Evolutionary conservation across 1,284 basidiomycete species (phyloP).

Genomic region (Puccinia horiana): DNA sequence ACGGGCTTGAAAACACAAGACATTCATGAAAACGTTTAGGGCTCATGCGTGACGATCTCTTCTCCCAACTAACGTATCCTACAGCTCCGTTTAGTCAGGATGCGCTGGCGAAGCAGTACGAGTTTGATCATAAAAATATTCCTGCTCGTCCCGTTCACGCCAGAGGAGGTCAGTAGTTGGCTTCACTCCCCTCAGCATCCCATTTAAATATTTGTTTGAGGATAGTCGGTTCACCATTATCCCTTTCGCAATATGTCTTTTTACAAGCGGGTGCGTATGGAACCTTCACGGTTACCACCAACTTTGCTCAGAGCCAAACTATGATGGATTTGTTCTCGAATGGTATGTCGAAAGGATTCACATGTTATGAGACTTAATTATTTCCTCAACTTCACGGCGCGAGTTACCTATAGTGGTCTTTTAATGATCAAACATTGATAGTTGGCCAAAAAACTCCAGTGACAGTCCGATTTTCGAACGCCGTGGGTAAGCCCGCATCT

Average conservation of each 20-base stretch:
- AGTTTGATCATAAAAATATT: constrained; percentile 31
- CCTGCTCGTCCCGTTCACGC: constrained; percentile 29
- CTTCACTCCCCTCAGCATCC: not conserved
- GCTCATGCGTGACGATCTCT: not conserved
- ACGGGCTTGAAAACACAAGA: not conserved
- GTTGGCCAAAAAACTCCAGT: constrained; percentile 26
- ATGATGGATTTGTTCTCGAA: constrained; percentile 28
- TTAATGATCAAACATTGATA: not conserved
- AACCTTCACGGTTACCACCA: constrained; percentile 44
- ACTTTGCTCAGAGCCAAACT: constrained; percentile 41
- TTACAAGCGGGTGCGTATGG: constrained; percentile 31
- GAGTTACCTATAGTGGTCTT: not conserved
- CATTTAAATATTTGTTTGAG: not conserved
- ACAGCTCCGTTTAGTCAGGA: constrained; percentile 10
- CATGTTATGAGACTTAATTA: not conserved
- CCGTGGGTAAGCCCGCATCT: constrained; percentile 16
- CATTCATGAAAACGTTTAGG: not conserved
- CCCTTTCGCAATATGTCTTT: not conserved
- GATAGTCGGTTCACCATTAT: not conserved
- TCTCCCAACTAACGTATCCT: not conserved
- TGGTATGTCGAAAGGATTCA: constrained; percentile 3
- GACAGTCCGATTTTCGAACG: constrained; percentile 38
- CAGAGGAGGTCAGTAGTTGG: constrained; percentile 2
- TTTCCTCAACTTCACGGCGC: not conserved
- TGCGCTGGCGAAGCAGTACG: constrained; percentile 10